Percentiles rank a stretch among this genome's conserved stretches.
Evolutionary conservation across 768 basidiomycete genomes (phyloP).

Genomic region (Dentipellis fragilis): DNA sequence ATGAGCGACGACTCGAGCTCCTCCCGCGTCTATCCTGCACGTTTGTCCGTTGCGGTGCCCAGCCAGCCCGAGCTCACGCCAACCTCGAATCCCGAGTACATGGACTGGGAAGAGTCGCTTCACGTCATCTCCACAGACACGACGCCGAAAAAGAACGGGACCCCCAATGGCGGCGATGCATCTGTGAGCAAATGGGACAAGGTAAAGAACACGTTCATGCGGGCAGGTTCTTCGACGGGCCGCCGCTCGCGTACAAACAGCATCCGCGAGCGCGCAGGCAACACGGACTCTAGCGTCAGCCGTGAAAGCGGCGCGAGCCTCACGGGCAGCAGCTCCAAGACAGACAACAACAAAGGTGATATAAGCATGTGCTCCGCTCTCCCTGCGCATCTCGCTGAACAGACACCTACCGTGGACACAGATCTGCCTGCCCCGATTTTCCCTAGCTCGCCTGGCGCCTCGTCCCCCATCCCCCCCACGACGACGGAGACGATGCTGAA

Average conservation of each 20-base stretch:
- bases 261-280: conserved; percentile 53
- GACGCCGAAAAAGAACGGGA: conserved; percentile 43
- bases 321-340: conserved; percentile 2
- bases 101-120: conserved; percentile 20
- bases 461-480: conserved; percentile 72
- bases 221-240: conserved; percentile 56
- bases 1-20: conserved; percentile 33
- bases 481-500: conserved; percentile 61
- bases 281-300: conserved; percentile 36
- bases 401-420: not conserved
- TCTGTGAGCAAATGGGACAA: conserved; percentile 56
- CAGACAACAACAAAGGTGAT: not conserved
- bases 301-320: conserved; percentile 17
- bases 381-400: not conserved
- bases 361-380: not conserved
- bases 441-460: conserved; percentile 43
- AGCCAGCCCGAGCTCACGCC: conserved; percentile 48
- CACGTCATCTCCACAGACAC: conserved; percentile 17
- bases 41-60: conserved; percentile 53
- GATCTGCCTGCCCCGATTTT: conserved; percentile 18
- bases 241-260: conserved; percentile 77
- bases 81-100: conserved; percentile 13
- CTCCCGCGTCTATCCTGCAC: conserved; percentile 49
- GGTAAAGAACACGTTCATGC: conserved; percentile 55
- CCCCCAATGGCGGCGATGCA: conserved; percentile 18